phyloP scores from a whole-genome alignment of 2,329 filamentous ascomycete species.

The Pezicula rhizophila region DNA sequence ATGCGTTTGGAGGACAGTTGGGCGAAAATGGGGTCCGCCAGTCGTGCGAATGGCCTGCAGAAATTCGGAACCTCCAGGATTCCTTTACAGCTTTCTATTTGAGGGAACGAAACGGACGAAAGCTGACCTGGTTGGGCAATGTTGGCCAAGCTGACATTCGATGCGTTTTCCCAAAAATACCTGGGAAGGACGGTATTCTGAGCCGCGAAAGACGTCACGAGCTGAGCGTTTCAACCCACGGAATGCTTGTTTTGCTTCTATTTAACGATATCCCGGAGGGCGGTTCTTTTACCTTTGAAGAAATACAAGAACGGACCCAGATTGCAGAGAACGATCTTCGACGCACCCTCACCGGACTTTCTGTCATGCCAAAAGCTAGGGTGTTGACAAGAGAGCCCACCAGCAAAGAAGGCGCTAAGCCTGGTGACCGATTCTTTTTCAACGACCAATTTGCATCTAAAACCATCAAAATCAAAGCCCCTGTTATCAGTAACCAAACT shows the following conservation, averaged over 20 bases:
- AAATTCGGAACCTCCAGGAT: conserved; percentile 68
- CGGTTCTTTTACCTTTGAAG: conserved; percentile 55
- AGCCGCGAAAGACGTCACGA: conserved; percentile 73
- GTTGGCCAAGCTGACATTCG: conserved; percentile 80
- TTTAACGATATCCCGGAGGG: conserved; percentile 71
- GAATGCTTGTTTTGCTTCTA: conserved; percentile 80
- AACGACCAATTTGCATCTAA: conserved; percentile 79
- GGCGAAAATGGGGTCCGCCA: conserved; percentile 38
- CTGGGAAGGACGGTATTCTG: conserved; percentile 60
- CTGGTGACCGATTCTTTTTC: conserved; percentile 73
- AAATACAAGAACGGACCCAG: conserved; percentile 76
- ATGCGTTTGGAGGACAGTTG: conserved; percentile 62
- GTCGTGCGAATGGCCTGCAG: conserved; percentile 66
- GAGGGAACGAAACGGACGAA: conserved; percentile 78
- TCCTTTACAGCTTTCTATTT: conserved; percentile 89
- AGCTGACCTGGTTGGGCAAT: conserved; percentile 73
- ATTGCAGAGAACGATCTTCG: conserved; percentile 70
- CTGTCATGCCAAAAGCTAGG: conserved; percentile 75
- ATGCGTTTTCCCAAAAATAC: conserved; percentile 67
- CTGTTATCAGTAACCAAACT: conserved; percentile 66
- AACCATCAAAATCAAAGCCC: conserved; percentile 82
- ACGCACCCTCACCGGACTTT: conserved; percentile 73
- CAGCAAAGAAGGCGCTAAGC: conserved; percentile 65
- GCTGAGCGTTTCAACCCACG: conserved; percentile 85
- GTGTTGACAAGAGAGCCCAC: conserved; percentile 76